phyloP scores from a whole-genome alignment of 169 alveolate species.

The Eimeria necatrix region DNA sequence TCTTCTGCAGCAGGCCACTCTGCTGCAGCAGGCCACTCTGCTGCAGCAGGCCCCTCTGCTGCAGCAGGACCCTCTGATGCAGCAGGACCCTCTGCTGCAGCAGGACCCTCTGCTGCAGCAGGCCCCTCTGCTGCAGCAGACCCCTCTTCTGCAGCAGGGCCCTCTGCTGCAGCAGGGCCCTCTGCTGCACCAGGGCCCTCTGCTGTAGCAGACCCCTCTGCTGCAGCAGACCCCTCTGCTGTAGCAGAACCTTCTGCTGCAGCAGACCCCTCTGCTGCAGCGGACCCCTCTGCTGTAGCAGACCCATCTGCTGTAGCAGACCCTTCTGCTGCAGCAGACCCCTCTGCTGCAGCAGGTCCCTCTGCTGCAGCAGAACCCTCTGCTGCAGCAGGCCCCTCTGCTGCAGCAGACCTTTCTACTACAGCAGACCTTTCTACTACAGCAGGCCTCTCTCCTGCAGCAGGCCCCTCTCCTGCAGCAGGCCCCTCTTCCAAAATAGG shows the following conservation, averaged over 20 bases:
- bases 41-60: neutral
- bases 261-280: neutral
- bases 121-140: neutral
- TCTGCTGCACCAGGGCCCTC: neutral
- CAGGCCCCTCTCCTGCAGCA: neutral
- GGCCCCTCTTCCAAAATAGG: too few relatives aligned
- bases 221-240: neutral
- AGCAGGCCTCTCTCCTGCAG: too few relatives aligned
- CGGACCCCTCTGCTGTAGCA: neutral
- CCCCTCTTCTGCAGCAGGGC: neutral
- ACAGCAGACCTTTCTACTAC: neutral
- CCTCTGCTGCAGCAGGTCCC: neutral
- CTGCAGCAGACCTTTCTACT: neutral
- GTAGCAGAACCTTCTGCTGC: neutral
- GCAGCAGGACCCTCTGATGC: neutral
- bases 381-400: slow-evolving; percentile 5
- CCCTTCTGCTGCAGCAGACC: neutral
- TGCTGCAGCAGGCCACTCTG: neutral
- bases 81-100: neutral
- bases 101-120: neutral
- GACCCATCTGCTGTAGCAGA: neutral
- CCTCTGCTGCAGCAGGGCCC: neutral
- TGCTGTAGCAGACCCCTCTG: neutral
- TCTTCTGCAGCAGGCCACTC: neutral
- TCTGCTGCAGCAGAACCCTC: neutral